These are phyloP conservation scores for Cytospora piceicola DNA, from an alignment of 2,329 filamentous ascomycete genomes.

Conservation along the genomic window DNA sequence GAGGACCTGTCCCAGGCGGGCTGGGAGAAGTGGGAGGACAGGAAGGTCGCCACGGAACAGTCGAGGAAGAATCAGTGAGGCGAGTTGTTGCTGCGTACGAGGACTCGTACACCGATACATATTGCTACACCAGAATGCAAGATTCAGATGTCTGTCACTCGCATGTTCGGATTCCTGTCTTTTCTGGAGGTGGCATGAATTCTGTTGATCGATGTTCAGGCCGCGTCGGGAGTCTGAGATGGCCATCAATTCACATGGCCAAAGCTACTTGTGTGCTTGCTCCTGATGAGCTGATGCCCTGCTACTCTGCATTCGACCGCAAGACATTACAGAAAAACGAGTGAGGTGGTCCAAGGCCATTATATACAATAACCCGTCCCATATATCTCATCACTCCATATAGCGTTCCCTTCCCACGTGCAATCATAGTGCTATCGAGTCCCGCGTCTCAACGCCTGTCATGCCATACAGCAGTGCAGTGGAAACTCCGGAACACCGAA, in stretches of 20 bases:
- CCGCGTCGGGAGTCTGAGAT: not conserved
- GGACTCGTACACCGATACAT: not conserved
- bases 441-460: conserved; percentile 2
- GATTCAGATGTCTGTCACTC: not conserved
- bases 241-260: not conserved
- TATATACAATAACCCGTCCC: conserved; percentile 18
- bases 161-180: not conserved
- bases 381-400: conserved; percentile 23
- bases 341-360: conserved; percentile 18
- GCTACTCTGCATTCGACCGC: conserved; percentile 9
- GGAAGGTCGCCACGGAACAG: conserved; percentile 41
- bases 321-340: conserved; percentile 20
- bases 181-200: not conserved
- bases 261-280: conserved; percentile 21
- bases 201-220: conserved; percentile 12
- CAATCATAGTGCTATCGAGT: conserved; percentile 1
- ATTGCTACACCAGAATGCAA: not conserved
- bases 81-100: too few relatives aligned
- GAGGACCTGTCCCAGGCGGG: conserved; percentile 91
- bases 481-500: conserved; percentile 28
- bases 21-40: conserved; percentile 86
- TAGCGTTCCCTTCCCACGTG: conserved; percentile 2
- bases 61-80: conserved; percentile 41
- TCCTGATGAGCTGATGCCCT: conserved; percentile 4
- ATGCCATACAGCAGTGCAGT: conserved; percentile 17